Evolutionary conservation across 2,329 filamentous ascomycete genomes (phyloP), one percentile per base, ranked within the genome.

Genomic region (Claviceps citrina): DNA sequence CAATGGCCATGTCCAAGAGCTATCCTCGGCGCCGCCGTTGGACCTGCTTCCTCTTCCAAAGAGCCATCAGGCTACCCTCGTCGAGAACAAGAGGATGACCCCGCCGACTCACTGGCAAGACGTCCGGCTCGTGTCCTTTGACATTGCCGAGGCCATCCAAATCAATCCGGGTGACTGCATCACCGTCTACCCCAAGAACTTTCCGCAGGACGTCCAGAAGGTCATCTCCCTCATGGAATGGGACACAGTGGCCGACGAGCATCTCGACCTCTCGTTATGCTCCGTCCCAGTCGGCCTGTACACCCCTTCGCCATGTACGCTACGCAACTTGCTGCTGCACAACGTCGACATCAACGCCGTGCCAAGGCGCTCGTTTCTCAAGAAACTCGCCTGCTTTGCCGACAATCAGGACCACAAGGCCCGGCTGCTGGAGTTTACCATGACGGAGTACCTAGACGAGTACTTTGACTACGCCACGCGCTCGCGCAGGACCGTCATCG

Each of bases 401-500:
- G 61, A 65, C 0, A 73, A 93, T 50, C 56, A 65, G 2, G 76
- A 77, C 51, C 89, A 98, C 52, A 77, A 76, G 49, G 81, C 91
- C 45, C 76, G 89, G 2, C 71, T 98, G 0, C 60, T 81, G 7
- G 91, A 98, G 54, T 91, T 98, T 51, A 78, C 78, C 1, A 73
- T 81, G 50, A 76, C 84, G 0, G 72, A 81, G 34, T 84, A 80
- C 50, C 75, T 89, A 5, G 86, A 96, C 50, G 91, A 98, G 50
- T 79, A 94, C 41, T 96, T 84, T 63, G 89, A 98, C 61, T 98
- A 98, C 55, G 91, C 91, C 1, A 87, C 87, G 0, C 78, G 91
- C 7, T 84, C 89, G 1, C 79, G 86, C 26, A 79, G 91, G 26
- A 93, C 83, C 43, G 94, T 96, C 42, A 66, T 98, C 5, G 91